Conservation (phyloP, 176 grass and related monocot genomes). For the Thalia dealbata region DNA sequence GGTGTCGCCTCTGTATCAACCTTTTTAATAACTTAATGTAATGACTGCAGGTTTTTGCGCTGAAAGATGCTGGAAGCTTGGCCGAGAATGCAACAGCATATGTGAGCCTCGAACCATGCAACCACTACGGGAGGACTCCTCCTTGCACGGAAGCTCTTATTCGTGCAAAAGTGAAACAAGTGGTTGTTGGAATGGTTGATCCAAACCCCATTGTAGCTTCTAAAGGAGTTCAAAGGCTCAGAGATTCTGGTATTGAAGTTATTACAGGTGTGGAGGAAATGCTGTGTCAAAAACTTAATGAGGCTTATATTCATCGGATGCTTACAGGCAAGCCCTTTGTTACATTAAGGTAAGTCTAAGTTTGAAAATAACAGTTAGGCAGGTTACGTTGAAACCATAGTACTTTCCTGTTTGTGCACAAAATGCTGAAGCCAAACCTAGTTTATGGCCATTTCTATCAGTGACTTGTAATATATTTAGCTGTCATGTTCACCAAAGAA, state of each 20-base stretch:
- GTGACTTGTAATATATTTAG: too few relatives aligned
- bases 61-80: conserved; percentile 66
- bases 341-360: conserved; percentile 54
- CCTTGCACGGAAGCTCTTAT: conserved; percentile 80
- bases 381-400: background rate
- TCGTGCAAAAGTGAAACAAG: conserved; percentile 60
- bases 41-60: conserved; percentile 59
- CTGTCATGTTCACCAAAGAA: background rate
- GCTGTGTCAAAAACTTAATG: conserved; percentile 57
- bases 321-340: conserved; percentile 67
- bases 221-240: conserved; percentile 78
- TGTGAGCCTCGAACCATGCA: conserved; percentile 84
- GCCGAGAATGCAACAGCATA: conserved; percentile 70
- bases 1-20: too few relatives aligned
- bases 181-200: conserved; percentile 85
- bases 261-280: conserved; percentile 54
- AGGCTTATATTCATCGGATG: conserved; percentile 77
- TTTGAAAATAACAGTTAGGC: background rate
- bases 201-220: conserved; percentile 88
- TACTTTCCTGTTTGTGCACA: too few relatives aligned
- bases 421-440: too few relatives aligned
- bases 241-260: conserved; percentile 51
- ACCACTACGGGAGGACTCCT: conserved; percentile 79
- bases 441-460: too few relatives aligned
- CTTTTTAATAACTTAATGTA: too few relatives aligned